Percentiles rank a stretch among this genome's conserved stretches.
Evolutionary conservation across 192 early-diverging fungal species (phyloP).

Genomic region (Ambispora gerdemannii): DNA sequence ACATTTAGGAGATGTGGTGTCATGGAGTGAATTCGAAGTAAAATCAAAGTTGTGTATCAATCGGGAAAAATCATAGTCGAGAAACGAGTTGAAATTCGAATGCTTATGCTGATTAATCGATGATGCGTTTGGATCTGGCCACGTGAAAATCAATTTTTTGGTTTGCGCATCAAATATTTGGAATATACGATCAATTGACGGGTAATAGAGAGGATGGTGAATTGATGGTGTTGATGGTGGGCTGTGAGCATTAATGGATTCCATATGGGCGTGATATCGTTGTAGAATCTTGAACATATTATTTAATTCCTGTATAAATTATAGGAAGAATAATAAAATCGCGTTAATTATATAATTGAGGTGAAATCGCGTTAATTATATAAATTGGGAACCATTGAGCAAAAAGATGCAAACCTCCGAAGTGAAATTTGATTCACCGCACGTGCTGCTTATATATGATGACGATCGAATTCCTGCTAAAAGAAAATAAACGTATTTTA

Average conservation of each 20-base stretch:
- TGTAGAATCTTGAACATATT: constrained; percentile 2
- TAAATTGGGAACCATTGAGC: background rate
- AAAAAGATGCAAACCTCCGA: constrained; percentile 9
- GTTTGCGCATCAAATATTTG: constrained; percentile 40
- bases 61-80: constrained; percentile 25
- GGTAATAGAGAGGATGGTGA: background rate
- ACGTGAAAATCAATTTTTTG: constrained; percentile 37
- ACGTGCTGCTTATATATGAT: no score
- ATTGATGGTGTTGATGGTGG: constrained; percentile 16
- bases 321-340: background rate
- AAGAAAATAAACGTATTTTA: no score
- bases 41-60: background rate
- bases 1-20: constrained; percentile 6
- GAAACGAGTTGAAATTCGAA: background rate
- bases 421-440: constrained; percentile 23
- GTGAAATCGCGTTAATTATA: background rate
- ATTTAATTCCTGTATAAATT: constrained; percentile 8
- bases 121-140: constrained; percentile 38
- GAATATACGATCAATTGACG: constrained; percentile 41
- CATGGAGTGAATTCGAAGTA: background rate
- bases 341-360: background rate
- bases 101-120: constrained; percentile 14
- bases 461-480: no score
- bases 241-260: constrained; percentile 25
- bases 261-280: background rate